Conservation (phyloP, 176 grass and related monocot species). For the Rhipidocladum racemiflorum region DNA sequence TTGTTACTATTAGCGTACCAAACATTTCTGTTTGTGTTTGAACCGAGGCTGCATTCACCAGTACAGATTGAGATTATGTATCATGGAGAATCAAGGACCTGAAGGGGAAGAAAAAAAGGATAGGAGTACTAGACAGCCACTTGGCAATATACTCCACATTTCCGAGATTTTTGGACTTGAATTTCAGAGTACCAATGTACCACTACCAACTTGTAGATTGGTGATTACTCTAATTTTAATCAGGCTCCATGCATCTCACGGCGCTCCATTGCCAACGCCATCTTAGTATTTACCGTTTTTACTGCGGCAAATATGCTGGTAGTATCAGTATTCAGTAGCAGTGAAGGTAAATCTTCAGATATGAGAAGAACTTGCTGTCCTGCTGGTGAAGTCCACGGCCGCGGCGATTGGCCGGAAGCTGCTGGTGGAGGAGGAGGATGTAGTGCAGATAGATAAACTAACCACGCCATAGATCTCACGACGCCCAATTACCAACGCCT, state of each 20-base stretch:
- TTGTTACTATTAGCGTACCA: not conserved
- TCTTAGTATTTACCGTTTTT: not conserved
- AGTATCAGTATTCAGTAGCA: not conserved
- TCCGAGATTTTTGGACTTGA: no score
- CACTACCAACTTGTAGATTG: not conserved
- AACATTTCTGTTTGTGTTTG: not conserved
- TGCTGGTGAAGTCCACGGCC: not conserved
- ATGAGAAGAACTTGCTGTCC: no score
- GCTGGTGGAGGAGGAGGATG: not conserved
- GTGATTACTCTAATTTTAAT: not conserved
- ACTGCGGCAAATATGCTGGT: not conserved
- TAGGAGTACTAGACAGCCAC: not conserved
- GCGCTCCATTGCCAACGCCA: not conserved
- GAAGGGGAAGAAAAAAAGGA: not conserved
- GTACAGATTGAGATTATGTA: not conserved
- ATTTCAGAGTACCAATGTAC: no score
- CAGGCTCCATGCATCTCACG: not conserved
- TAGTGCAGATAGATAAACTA: not conserved
- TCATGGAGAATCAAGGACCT: not conserved
- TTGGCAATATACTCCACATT: not conserved
- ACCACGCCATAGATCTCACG: slow-evolving; percentile 23
- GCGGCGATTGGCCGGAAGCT: not conserved
- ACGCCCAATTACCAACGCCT: slow-evolving; percentile 26
- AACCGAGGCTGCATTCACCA: not conserved
- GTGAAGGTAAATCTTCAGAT: not conserved